phyloP scores from a whole-genome alignment of 2,329 filamentous ascomycete genomes.

The Metarhizium guizhouense region DNA sequence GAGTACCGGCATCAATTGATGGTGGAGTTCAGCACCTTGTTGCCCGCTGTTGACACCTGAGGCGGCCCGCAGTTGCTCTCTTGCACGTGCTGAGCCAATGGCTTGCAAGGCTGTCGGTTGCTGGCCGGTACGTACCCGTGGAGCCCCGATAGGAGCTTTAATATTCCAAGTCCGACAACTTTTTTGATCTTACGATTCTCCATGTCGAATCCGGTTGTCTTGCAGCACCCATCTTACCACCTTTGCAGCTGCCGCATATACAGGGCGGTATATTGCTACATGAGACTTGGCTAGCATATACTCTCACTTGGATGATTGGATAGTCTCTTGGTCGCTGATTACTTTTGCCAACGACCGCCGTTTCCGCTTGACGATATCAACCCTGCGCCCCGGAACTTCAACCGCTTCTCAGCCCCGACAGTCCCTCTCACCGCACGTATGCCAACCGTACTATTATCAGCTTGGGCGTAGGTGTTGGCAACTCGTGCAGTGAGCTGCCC shows the following conservation, averaged over 20 bases:
- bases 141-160: not conserved
- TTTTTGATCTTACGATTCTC: not conserved
- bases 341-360: not conserved
- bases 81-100: not conserved
- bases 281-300: not conserved
- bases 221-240: not conserved
- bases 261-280: not conserved
- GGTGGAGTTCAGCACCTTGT: too few species aligned
- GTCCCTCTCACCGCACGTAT: slow-evolving; percentile 14
- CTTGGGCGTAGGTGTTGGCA: slow-evolving; percentile 10
- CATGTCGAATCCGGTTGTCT: not conserved
- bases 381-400: not conserved
- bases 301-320: not conserved
- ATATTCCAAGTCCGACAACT: not conserved
- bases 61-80: too few species aligned
- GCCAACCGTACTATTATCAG: slow-evolving; percentile 7
- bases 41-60: too few species aligned
- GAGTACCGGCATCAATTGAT: too few species aligned
- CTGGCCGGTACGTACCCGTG: not conserved
- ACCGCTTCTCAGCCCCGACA: not conserved
- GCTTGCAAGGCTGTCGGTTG: not conserved
- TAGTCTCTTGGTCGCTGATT: not conserved
- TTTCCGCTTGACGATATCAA: not conserved
- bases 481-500: slow-evolving; percentile 1
- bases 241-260: not conserved